phyloP scores from a whole-genome alignment of 805 yeast species.

The Candida yuanshanica region DNA sequence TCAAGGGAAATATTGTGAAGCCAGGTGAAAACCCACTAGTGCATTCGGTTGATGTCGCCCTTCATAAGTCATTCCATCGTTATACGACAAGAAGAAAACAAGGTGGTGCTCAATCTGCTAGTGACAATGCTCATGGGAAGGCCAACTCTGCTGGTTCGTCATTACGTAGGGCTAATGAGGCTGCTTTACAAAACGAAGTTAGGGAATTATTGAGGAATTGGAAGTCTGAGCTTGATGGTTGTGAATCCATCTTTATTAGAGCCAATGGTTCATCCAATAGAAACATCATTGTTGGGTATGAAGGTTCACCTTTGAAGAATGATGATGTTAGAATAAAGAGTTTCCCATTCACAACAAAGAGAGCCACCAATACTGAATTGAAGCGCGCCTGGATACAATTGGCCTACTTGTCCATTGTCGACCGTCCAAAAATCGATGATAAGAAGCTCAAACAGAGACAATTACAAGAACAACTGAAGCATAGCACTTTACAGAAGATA shows the following conservation, averaged over 20 bases:
- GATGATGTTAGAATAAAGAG: conserved; percentile 58
- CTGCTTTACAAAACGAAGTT: conserved; percentile 74
- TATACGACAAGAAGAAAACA: conserved; percentile 96
- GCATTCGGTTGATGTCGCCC: conserved; percentile 60
- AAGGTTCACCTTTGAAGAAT: conserved; percentile 44
- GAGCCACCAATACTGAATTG: conserved; percentile 80
- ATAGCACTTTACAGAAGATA: conserved; percentile 22
- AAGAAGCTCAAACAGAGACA: conserved; percentile 23
- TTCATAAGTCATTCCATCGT: conserved; percentile 84
- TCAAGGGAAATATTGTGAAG: conserved; percentile 50
- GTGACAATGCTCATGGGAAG: conserved; percentile 87
- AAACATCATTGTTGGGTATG: conserved; percentile 61
- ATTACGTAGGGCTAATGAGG: conserved; percentile 85
- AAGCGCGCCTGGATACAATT: conserved; percentile 81
- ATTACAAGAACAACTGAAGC: conserved; percentile 26
- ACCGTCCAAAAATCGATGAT: conserved; percentile 44
- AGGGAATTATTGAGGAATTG: conserved; percentile 60
- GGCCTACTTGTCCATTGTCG: conserved; percentile 48
- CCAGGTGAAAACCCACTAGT: conserved; percentile 44
- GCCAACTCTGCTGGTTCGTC: conserved; percentile 95
- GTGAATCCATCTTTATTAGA: conserved; percentile 69
- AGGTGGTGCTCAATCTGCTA: conserved; percentile 94
- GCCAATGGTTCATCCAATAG: conserved; percentile 73
- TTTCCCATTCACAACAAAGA: conserved; percentile 84
- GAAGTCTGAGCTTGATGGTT: conserved; percentile 52